A percentile compares a stretch with the other conserved stretches of the same genome.
These are phyloP conservation scores for Tarenaya hassleriana DNA, from an alignment of 345 rosid genomes.

Conservation along the genomic window DNA sequence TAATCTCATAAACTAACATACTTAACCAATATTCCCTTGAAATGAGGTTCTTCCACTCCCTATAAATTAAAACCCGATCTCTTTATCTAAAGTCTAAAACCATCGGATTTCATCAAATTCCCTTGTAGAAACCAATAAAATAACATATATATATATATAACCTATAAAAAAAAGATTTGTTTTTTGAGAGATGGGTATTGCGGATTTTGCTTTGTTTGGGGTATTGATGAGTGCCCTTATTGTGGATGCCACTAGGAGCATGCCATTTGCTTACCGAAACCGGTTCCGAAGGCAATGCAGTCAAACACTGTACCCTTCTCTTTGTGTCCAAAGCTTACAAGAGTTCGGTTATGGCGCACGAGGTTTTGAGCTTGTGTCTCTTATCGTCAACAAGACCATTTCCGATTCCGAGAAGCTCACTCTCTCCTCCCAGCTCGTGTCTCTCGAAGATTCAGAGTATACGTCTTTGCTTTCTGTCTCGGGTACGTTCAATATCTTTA, in stretches of 20 bases:
- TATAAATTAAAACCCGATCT: conserved; percentile 19
- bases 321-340: conserved; percentile 46
- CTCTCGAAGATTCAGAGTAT: conserved; percentile 29
- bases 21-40: too few relatives aligned
- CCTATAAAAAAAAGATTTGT: neutral
- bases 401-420: conserved; percentile 34
- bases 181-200: conserved; percentile 1
- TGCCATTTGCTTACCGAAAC: conserved; percentile 30
- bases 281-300: conserved; percentile 38
- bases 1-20: conserved; percentile 11
- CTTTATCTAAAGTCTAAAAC: neutral
- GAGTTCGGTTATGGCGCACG: conserved; percentile 19
- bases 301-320: conserved; percentile 47
- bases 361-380: conserved; percentile 33
- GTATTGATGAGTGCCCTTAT: conserved; percentile 19
- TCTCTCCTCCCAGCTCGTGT: conserved; percentile 33
- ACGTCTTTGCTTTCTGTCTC: conserved; percentile 24
- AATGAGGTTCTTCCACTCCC: neutral
- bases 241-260: conserved; percentile 7
- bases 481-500: conserved; percentile 28
- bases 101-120: conserved; percentile 10
- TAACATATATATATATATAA: neutral
- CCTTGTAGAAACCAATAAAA: neutral
- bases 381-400: conserved; percentile 57
- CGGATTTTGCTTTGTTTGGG: conserved; percentile 12